Base-by-base conservation (phyloP, 148 eudicot genomes). In the Tetragonia tetragonoides region DNA sequence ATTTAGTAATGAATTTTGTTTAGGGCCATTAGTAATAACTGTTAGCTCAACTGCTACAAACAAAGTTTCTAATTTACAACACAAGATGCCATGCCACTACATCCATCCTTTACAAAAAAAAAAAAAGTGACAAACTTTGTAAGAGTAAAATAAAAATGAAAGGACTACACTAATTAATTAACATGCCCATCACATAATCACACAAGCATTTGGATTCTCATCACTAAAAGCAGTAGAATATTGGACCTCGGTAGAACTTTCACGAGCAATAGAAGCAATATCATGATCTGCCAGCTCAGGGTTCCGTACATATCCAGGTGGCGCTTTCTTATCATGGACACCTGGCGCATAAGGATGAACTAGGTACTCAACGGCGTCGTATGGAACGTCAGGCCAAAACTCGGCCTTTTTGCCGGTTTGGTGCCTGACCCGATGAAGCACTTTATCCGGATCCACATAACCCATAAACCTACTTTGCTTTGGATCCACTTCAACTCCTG, bases 171-270 rank as follows among this genome's bases (percentile, higher is more conserved):
- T 49, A 49, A 49, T 7, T 49, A 49, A 49, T 7, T 49, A 49
- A 49, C 12, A 12, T 7, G 11, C 15, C 16, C 42, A 18, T 78
- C 69, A 90, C 93, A 88, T 88, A 23, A 88, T 81, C 1, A 68
- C 74, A 76, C 93, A 90, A 10, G 90, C 90, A 42, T 83, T 87
- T 0, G 91, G 93, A 70, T 90, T 90, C 20, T 90, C 93, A 74
- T 90, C 93, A 38, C 91, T 90, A 38, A 90, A 90, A 10, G 90
- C 91, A 40, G 90, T 87, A 2, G 85, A 72, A 64, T 88, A 85
- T 72, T 79, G 84, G 21, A 88, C 87, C 41, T 90, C 92, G 4
- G 86, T 84, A 0, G 92, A 20, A 56, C n/a, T 56, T 5, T 56
- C n/a, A 15, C 20, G n/a, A 16, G n/a, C 60, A 54, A 54, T 54